Evolutionary conservation across 2,329 filamentous ascomycete genomes (phyloP).

Genomic region (Elsinoe australis): DNA sequence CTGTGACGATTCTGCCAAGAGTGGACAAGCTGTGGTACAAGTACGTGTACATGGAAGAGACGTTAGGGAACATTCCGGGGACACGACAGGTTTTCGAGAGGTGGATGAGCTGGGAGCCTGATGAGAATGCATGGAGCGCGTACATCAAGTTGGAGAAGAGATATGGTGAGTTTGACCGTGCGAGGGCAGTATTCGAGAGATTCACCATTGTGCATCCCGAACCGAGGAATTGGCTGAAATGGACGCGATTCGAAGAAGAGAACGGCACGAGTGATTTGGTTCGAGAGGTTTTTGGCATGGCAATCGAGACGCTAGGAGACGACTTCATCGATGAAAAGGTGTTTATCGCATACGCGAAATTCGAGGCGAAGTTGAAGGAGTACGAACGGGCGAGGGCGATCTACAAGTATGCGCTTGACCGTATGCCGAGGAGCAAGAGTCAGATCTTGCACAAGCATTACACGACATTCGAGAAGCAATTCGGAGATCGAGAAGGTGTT

Average conservation of each 20-base stretch:
- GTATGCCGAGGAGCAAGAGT: constrained; percentile 79
- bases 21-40: constrained; percentile 99
- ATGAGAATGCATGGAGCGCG: constrained; percentile 88
- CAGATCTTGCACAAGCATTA: constrained; percentile 84
- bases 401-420: constrained; percentile 92
- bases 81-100: constrained; percentile 91
- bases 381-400: constrained; percentile 89
- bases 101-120: constrained; percentile 98
- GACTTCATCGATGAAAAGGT: constrained; percentile 94
- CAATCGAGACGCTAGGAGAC: constrained; percentile 83
- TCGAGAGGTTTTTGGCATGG: constrained; percentile 80
- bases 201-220: constrained; percentile 93
- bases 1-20: constrained; percentile 83
- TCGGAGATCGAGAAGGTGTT: constrained; percentile 83
- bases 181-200: constrained; percentile 79
- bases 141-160: constrained; percentile 97
- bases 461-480: constrained; percentile 97
- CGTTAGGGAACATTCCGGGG: constrained; percentile 85
- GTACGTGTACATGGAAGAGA: constrained; percentile 98
- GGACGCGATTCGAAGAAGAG: constrained; percentile 95
- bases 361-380: constrained; percentile 90
- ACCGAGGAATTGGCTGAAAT: constrained; percentile 96
- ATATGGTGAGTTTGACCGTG: constrained; percentile 83
- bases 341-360: constrained; percentile 92
- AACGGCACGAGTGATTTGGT: constrained; percentile 86